Conservation (phyloP, 2,329 filamentous ascomycete genomes). For the Exophiala sp. region DNA sequence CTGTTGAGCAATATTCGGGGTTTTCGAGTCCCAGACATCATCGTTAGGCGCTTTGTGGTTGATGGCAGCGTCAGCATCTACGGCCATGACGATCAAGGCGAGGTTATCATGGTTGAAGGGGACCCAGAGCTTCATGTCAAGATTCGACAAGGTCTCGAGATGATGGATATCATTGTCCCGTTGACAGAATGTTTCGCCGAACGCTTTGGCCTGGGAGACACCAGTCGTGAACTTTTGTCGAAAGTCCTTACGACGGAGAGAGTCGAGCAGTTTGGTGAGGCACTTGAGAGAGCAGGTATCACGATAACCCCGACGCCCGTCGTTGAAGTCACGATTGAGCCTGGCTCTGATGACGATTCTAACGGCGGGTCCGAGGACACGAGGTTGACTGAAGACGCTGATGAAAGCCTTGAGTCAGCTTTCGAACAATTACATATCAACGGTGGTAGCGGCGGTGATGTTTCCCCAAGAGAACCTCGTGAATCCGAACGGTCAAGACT, state of each 20-base stretch:
- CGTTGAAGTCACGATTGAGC: conserved; percentile 3
- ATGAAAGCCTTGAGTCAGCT: conserved; percentile 5
- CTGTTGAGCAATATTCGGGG: conserved; percentile 8
- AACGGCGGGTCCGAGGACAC: conserved; percentile 88
- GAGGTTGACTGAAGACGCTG: conserved; percentile 54
- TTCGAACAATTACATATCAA: conserved; percentile 8
- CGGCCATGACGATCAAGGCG: conserved; percentile 9
- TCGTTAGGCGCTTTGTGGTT: conserved; percentile 8
- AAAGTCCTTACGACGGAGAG: conserved; percentile 12
- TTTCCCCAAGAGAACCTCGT: not conserved
- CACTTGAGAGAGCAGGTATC: conserved; percentile 13
- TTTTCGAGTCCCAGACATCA: conserved; percentile 12
- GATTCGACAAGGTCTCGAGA: conserved; percentile 5
- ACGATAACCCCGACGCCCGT: conserved; percentile 4
- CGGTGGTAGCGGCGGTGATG: conserved; percentile 2
- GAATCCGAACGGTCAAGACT: too few relatives aligned
- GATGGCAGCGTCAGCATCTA: conserved; percentile 6
- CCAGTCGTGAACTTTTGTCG: conserved; percentile 8
- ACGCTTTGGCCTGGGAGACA: conserved; percentile 5
- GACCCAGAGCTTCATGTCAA: conserved; percentile 10
- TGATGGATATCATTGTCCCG: conserved; percentile 11
- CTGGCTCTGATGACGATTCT: conserved; percentile 15
- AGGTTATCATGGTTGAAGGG: conserved; percentile 7
- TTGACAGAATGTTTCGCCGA: conserved; percentile 12
- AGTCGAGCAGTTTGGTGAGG: conserved; percentile 12